Evolutionary conservation across 1,139 yeast genomes (phyloP).

Genomic region (Lodderomyces metapsilosis): DNA sequence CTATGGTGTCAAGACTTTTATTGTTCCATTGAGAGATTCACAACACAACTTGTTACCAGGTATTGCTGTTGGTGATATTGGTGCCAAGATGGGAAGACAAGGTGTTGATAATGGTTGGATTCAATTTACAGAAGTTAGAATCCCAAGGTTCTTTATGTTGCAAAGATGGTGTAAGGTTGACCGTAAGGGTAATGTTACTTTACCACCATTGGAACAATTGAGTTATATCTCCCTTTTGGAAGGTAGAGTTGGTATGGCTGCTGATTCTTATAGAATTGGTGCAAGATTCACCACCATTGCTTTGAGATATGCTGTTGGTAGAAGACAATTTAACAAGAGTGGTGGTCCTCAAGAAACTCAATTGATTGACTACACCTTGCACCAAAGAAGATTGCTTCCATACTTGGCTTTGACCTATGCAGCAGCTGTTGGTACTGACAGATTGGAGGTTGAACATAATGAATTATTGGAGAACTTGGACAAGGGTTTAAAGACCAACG

Average conservation of each 20-base stretch:
- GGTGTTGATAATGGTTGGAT: conserved; percentile 95
- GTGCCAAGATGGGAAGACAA: conserved; percentile 90
- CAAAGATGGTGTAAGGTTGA: conserved; percentile 77
- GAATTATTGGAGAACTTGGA: conserved; percentile 56
- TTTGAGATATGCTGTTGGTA: conserved; percentile 81
- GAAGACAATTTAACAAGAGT: conserved; percentile 72
- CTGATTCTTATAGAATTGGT: conserved; percentile 77
- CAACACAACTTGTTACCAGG: conserved; percentile 75
- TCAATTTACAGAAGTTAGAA: conserved; percentile 76
- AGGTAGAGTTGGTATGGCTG: conserved; percentile 88
- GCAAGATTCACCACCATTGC: conserved; percentile 83
- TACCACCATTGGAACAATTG: conserved; percentile 82
- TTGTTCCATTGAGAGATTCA: conserved; percentile 81
- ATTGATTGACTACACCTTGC: conserved; percentile 79
- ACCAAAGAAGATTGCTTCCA: conserved; percentile 83
- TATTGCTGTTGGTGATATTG: conserved; percentile 84
- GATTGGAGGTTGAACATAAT: conserved; percentile 56
- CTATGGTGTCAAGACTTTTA: conserved; percentile 87
- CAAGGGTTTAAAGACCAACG: conserved; percentile 46
- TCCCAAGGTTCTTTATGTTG: conserved; percentile 82
- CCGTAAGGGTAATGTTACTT: conserved; percentile 63
- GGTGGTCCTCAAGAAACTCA: conserved; percentile 50
- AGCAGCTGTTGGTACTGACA: conserved; percentile 70
- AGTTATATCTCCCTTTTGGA: conserved; percentile 84
- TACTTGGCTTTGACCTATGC: conserved; percentile 78